Evolutionary conservation across 2,329 filamentous ascomycete species (phyloP), one percentile per base, ranked within the genome.

Genomic region (Cucurbitaria berberidis): DNA sequence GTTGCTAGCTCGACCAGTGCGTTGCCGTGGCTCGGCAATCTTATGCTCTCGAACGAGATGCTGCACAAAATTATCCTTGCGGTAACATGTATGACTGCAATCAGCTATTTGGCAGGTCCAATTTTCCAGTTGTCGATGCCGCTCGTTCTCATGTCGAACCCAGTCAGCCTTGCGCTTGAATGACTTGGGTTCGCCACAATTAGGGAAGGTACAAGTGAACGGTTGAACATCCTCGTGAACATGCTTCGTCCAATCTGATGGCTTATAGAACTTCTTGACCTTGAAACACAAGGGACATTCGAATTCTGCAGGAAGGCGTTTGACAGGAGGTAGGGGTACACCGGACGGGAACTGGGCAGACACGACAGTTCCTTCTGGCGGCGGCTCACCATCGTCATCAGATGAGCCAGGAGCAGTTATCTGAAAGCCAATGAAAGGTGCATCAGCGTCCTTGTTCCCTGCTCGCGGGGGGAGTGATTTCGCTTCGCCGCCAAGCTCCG

Each of bases 111-210:
- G 86, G 70, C 93, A 97, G 5, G 84, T 87, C 92, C 92, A 97
- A 87, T 90, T 95, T 68, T 96, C 92, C 2, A 96, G 79, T 59
- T 96, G 91, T 21, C 93, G 85, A 71, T 97, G 93, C 22, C 89
- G 87, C 75, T 97, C 93, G 63, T 93, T 96, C 72, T 96, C 93
- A 67, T 97, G 93, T 26, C 93, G 85, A 19, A 96, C 91, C 93
- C 93, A 97, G 71, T 97, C 93, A 13, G 93, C 93, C 76, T 96
- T 97, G 42, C 92, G 86, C 76, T 96, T 96, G 80, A 96, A 97
- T 30, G 91, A 92, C 75, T 96, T 96, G 16, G 90, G 87, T 42
- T 96, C 91, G 8, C 84, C 84, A 70, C 93, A 96, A 45, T 86
- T 82, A 2, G 89, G 86, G 78, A 93, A 96, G 0, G 92, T 96